Conservation (phyloP, 2,329 filamentous ascomycete species). For the Colletotrichum destructivum region DNA sequence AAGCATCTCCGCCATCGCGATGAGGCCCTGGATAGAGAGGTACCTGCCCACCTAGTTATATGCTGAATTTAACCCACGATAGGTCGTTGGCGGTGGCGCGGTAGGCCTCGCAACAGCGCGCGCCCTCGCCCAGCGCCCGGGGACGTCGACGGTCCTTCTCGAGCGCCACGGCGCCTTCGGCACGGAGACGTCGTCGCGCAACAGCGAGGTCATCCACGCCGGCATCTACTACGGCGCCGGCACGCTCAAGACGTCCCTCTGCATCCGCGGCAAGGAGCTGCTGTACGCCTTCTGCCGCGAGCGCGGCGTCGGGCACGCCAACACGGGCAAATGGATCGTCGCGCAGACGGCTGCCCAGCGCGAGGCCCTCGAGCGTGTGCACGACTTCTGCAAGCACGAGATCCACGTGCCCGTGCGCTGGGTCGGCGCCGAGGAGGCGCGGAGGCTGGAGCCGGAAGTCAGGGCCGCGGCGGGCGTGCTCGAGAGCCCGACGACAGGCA, state of each 20-base stretch:
- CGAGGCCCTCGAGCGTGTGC: slow-evolving; percentile 69
- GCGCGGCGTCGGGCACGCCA: slow-evolving; percentile 78
- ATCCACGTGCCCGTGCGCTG: slow-evolving; percentile 80
- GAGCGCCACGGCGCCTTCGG: slow-evolving; percentile 84
- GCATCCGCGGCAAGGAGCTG: slow-evolving; percentile 81
- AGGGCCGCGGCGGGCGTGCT: slow-evolving; percentile 80
- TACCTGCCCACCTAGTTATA: too few relatives aligned
- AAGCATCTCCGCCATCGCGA: slow-evolving; percentile 1
- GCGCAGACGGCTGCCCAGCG: slow-evolving; percentile 84
- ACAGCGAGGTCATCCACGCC: slow-evolving; percentile 96
- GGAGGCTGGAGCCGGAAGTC: slow-evolving; percentile 80
- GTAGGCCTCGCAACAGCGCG: slow-evolving; percentile 87
- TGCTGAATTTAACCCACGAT: not conserved
- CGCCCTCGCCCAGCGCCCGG: slow-evolving; percentile 75
- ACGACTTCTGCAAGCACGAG: slow-evolving; percentile 57
- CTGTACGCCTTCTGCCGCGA: slow-evolving; percentile 84
- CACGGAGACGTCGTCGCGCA: slow-evolving; percentile 90
- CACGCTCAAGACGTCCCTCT: slow-evolving; percentile 87
- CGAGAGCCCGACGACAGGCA: slow-evolving; percentile 90
- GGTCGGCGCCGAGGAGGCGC: slow-evolving; percentile 74
- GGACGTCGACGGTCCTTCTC: slow-evolving; percentile 80
- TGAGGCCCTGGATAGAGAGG: not conserved
- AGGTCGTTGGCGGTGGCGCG: slow-evolving; percentile 74
- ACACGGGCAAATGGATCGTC: slow-evolving; percentile 94
- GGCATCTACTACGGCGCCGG: slow-evolving; percentile 88